phyloP scores from a whole-genome alignment of 169 alveolate genomes.

The Plasmodium billcollinsi region DNA sequence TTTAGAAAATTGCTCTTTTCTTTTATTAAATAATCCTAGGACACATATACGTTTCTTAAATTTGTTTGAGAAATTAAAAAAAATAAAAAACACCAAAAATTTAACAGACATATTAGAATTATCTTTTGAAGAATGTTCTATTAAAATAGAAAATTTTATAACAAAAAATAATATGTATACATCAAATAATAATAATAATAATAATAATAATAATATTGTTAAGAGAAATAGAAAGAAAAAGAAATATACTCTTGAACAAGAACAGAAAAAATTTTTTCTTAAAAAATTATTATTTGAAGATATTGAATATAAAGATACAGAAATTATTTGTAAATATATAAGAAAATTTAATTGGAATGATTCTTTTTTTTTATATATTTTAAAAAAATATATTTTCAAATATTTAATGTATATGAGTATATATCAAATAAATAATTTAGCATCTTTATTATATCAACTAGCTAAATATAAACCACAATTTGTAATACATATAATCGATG shows the following conservation, averaged over 20 bases:
- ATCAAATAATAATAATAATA: no score
- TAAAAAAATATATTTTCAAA: constrained; percentile 54
- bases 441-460: constrained; percentile 35
- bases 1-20: constrained; percentile 36
- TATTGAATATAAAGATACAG: not conserved
- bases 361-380: not conserved
- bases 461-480: constrained; percentile 56
- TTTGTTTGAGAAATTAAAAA: constrained; percentile 44
- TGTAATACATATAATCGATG: constrained; percentile 68
- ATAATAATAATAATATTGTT: no score
- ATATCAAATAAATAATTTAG: constrained; percentile 41
- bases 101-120: constrained; percentile 32
- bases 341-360: constrained; percentile 65
- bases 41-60: constrained; percentile 71
- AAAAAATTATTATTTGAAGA: constrained; percentile 48
- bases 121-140: constrained; percentile 47
- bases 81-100: constrained; percentile 49
- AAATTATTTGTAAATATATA: constrained; percentile 25
- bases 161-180: constrained; percentile 5
- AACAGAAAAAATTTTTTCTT: constrained; percentile 45
- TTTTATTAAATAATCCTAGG: constrained; percentile 34
- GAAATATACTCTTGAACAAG: constrained; percentile 14
- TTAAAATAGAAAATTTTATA: constrained; percentile 36
- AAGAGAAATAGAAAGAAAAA: constrained; percentile 23
- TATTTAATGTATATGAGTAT: constrained; percentile 56